These are phyloP conservation scores for Chalciporus piperatus DNA, from an alignment of 768 basidiomycete species.

Conservation along the genomic window DNA sequence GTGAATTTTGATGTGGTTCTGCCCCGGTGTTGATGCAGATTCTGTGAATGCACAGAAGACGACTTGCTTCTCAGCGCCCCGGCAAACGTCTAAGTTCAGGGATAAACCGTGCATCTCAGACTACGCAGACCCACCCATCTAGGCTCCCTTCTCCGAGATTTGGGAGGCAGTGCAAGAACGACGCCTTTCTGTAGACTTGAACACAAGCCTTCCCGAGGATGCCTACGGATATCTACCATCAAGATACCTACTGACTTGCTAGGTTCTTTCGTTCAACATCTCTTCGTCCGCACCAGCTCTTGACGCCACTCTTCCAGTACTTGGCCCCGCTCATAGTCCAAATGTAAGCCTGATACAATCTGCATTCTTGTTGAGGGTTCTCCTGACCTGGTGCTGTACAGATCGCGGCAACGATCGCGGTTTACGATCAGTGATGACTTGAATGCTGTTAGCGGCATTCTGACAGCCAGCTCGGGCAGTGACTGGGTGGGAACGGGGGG, in stretches of 20 bases:
- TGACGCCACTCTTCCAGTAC: too few relatives aligned
- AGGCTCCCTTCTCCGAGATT: slow-evolving; percentile 56
- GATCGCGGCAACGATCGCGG: slow-evolving; percentile 35
- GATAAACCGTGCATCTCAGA: slow-evolving; percentile 51
- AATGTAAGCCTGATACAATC: too few relatives aligned
- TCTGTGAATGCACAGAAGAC: slow-evolving; percentile 47
- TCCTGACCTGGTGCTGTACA: too few relatives aligned
- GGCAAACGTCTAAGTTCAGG: slow-evolving; percentile 45
- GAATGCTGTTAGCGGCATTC: slow-evolving; percentile 3
- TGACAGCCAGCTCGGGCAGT: slow-evolving; percentile 4
- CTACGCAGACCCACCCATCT: slow-evolving; percentile 43
- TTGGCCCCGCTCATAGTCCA: too few relatives aligned
- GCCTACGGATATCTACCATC: background rate
- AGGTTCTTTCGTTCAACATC: background rate
- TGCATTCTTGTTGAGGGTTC: too few relatives aligned
- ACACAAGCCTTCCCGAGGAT: background rate
- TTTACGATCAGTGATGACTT: slow-evolving; percentile 31
- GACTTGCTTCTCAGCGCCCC: slow-evolving; percentile 22
- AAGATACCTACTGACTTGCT: background rate
- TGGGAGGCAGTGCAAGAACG: slow-evolving; percentile 41
- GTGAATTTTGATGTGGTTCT: slow-evolving; percentile 44
- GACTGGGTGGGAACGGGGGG: slow-evolving; percentile 7
- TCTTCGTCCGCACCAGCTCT: too few relatives aligned
- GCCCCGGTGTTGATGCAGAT: slow-evolving; percentile 48
- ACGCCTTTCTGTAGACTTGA: background rate